Evolutionary conservation across 768 basidiomycete species (phyloP).

Genomic region (Calocera viscosa): DNA sequence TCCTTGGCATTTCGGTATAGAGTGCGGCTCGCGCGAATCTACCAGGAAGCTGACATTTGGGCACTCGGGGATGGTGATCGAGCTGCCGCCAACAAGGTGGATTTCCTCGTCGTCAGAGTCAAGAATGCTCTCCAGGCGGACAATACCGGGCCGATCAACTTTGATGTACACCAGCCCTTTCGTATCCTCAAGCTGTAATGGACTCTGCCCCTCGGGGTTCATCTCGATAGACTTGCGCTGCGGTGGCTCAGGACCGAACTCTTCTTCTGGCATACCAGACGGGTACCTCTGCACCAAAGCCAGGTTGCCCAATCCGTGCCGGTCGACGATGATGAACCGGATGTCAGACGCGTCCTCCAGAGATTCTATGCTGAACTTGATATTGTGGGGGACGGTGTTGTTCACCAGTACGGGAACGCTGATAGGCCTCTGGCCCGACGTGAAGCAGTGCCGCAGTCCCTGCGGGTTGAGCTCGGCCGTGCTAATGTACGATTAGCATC

Average conservation of each 20-base stretch:
- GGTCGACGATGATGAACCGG: conserved; percentile 10
- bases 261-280: conserved; percentile 18
- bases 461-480: conserved; percentile 82
- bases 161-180: conserved; percentile 64
- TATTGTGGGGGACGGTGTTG: conserved; percentile 61
- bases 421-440: conserved; percentile 40
- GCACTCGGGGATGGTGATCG: conserved; percentile 68
- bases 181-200: conserved; percentile 50
- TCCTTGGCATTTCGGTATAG: conserved; percentile 44
- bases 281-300: conserved; percentile 23
- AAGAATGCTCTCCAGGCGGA: conserved; percentile 61
- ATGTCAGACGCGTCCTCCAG: conserved; percentile 33
- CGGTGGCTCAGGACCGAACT: conserved; percentile 16
- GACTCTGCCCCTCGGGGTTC: conserved; percentile 25
- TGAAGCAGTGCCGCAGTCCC: conserved; percentile 58
- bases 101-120: conserved; percentile 63
- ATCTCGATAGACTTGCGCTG: conserved; percentile 21
- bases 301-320: conserved; percentile 26
- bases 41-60: conserved; percentile 56
- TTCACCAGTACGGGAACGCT: conserved; percentile 79
- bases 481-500: conserved; percentile 27
- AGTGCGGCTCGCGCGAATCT: conserved; percentile 30
- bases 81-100: conserved; percentile 45
- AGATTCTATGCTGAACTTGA: conserved; percentile 63
- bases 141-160: conserved; percentile 55